phyloP scores from a whole-genome alignment of 2,329 filamentous ascomycete genomes.

The Alternaria incomplexa region DNA sequence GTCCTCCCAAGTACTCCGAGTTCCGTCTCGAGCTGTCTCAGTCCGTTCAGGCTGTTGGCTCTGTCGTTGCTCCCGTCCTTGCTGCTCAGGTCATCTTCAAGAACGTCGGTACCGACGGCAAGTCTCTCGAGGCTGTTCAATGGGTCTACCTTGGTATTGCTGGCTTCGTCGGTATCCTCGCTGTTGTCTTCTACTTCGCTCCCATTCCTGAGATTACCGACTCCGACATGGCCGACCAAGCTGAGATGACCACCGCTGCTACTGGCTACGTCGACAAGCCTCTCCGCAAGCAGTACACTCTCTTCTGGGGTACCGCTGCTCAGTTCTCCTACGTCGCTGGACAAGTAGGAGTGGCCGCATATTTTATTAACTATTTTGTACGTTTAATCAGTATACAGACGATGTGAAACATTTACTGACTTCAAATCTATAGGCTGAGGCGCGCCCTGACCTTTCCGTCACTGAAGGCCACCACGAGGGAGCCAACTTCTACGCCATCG shows the following conservation, averaged over 20 bases:
- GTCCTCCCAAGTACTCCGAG: slow-evolving; percentile 75
- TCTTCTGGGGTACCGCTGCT: slow-evolving; percentile 44
- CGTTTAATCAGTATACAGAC: too few relatives aligned
- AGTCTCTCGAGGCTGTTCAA: slow-evolving; percentile 71
- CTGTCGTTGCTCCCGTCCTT: slow-evolving; percentile 74
- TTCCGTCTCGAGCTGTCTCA: slow-evolving; percentile 80
- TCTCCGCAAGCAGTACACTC: slow-evolving; percentile 65
- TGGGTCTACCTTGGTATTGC: slow-evolving; percentile 84
- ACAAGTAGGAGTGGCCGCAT: slow-evolving; percentile 61
- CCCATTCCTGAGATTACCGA: slow-evolving; percentile 70
- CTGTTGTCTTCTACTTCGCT: slow-evolving; percentile 66
- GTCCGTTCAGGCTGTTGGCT: slow-evolving; percentile 77
- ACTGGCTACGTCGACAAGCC: slow-evolving; percentile 65
- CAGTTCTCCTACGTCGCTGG: slow-evolving; percentile 63
- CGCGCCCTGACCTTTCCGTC: slow-evolving; percentile 35
- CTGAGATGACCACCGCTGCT: slow-evolving; percentile 45
- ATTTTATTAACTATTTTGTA: too few relatives aligned
- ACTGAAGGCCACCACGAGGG: slow-evolving; percentile 41
- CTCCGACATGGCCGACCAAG: slow-evolving; percentile 63
- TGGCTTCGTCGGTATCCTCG: slow-evolving; percentile 71
- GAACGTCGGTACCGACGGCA: slow-evolving; percentile 61
- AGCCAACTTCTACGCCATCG: slow-evolving; percentile 48
- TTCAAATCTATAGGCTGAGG: slow-evolving; percentile 18
- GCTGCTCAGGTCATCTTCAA: slow-evolving; percentile 77
- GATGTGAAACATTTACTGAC: too few relatives aligned